Conservation (phyloP, 2,329 filamentous ascomycete genomes). For the Colletotrichum sojae region DNA sequence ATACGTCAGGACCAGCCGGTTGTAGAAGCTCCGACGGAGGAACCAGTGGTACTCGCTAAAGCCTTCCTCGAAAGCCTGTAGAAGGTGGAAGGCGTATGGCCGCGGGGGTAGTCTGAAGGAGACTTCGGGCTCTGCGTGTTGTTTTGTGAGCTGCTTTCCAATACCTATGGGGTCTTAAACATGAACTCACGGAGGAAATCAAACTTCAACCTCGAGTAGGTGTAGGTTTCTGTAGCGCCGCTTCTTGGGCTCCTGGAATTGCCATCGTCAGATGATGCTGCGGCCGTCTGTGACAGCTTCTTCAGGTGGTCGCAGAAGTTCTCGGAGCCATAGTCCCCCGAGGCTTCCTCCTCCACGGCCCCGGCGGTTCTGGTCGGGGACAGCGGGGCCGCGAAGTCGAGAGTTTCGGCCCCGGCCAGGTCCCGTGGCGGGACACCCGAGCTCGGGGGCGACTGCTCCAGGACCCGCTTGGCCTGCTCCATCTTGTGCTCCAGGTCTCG, state of each 20-base stretch:
- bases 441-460: not conserved
- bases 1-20: constrained; percentile 38
- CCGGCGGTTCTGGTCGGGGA: not conserved
- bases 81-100: constrained; percentile 40
- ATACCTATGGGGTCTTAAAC: no score
- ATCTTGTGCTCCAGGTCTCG: constrained; percentile 27
- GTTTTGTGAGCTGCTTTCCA: no score
- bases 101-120: constrained; percentile 39
- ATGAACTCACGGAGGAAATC: constrained; percentile 40
- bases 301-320: constrained; percentile 39
- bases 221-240: constrained; percentile 22
- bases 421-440: not conserved
- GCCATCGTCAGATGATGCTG: not conserved
- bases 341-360: constrained; percentile 4
- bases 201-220: constrained; percentile 41
- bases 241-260: not conserved
- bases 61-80: constrained; percentile 41
- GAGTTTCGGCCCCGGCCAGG: not conserved
- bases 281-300: constrained; percentile 20
- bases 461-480: not conserved
- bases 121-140: constrained; percentile 29
- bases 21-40: constrained; percentile 36
- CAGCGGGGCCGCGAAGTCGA: constrained; percentile 3
- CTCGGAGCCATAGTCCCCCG: constrained; percentile 41
- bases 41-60: constrained; percentile 44